Percentiles rank a stretch among this genome's conserved stretches.
phyloP scores from a whole-genome alignment of 2,329 filamentous ascomycete genomes.

The Trichophyton schoenleinii region DNA sequence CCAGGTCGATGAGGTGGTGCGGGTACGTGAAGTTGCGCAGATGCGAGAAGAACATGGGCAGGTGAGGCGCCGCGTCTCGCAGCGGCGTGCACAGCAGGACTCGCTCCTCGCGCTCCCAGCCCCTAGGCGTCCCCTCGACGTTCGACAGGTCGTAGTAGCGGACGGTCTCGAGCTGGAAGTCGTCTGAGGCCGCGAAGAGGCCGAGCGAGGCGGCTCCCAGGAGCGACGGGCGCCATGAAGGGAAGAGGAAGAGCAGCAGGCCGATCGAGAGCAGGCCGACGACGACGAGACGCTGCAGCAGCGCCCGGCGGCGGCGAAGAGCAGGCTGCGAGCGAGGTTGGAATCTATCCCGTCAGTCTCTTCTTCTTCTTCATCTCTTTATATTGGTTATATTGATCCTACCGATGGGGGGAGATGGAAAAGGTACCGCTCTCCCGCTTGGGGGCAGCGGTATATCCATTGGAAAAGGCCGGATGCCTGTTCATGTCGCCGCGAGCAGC shows the following conservation, averaged over 20 bases:
- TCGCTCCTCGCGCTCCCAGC: constrained; percentile 92
- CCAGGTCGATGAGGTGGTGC: constrained; percentile 88
- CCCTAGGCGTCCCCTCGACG: constrained; percentile 78
- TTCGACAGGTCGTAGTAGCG: constrained; percentile 93
- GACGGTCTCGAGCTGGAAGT: constrained; percentile 80
- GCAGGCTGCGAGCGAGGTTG: constrained; percentile 69
- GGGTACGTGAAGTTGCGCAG: constrained; percentile 93
- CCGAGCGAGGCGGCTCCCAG: constrained; percentile 55
- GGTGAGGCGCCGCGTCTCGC: constrained; percentile 79
- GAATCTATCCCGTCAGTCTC: constrained; percentile 45
- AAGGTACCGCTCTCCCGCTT: constrained; percentile 57
- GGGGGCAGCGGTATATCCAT: constrained; percentile 60
- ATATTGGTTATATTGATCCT: constrained; percentile 18
- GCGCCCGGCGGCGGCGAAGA: constrained; percentile 57
- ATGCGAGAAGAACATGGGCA: constrained; percentile 98
- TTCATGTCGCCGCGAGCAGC: constrained; percentile 55
- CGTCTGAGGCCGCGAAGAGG: constrained; percentile 52
- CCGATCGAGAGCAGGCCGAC: constrained; percentile 45
- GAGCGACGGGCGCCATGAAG: constrained; percentile 55
- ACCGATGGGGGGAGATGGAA: constrained; percentile 83
- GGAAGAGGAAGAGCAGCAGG: constrained; percentile 58
- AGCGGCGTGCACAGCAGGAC: constrained; percentile 91
- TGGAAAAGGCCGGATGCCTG: constrained; percentile 72
- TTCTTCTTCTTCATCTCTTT: neutral
- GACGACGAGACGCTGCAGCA: constrained; percentile 56